Evolutionary conservation across 306 rosid genomes (phyloP), one percentile per base, ranked within the genome.

Genomic region (Oemleria cerasiformis): DNA sequence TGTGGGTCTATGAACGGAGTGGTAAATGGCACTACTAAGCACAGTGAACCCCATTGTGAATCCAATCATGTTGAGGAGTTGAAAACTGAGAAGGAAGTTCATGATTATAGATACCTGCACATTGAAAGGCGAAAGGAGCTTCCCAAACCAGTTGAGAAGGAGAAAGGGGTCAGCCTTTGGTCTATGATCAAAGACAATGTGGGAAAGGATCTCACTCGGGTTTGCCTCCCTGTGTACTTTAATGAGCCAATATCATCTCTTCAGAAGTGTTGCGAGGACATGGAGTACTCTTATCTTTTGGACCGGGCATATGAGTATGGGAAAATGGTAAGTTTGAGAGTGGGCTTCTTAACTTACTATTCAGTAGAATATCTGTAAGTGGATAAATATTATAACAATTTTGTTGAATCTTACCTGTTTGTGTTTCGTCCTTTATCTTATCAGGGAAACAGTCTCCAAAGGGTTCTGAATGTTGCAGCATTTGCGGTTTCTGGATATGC

Each of bases 401-500:
- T 62, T 63, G 51, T 20, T 75, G 43, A 50, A 65, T 56, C 50
- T 68, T 76, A 77, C 65, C 30, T 41, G 47, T 62, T 65, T 59
- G 67, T 75, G 39, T 30, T 65, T 59, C 56, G 19, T 56, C 70
- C 41, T 45, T 7, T 78, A 56, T 43, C 47, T 70, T 79, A 76
- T 83, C 87, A 94, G 99, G 99, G 97, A 65, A 86, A 91, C 81
- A 84, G 89, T 80, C 86, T 91, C 79, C 95, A 81, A 51, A 88
- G 99, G 74, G 75, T 76, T 57, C 79, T 94, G 66, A 82, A 94
- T 77, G 99, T 94, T 79, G 97, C 99, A 65, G 96, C 99, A 62
- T 94, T 94, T 85, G 99, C 99, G 6, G 88, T 91, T 75, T 94
- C 99, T 67, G 99, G 95, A 53, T 94, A 94, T 81, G 99, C 99